These are phyloP conservation scores for Phytophthora aleatoria DNA, from an alignment of 352 stramenopile genomes.

Conservation along the genomic window DNA sequence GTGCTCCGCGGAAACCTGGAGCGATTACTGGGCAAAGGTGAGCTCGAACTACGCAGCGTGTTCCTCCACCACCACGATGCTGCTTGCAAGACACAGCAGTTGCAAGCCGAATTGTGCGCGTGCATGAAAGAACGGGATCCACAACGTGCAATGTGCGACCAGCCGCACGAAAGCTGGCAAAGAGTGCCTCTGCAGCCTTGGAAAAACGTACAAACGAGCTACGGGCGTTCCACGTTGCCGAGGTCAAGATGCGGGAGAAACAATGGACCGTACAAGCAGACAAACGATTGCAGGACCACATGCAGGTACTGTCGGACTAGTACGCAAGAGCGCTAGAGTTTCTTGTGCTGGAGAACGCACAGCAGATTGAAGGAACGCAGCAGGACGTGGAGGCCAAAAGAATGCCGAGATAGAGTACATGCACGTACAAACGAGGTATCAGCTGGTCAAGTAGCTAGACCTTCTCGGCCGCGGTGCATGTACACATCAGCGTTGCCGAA, in stretches of 20 bases:
- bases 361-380: slow-evolving; percentile 16
- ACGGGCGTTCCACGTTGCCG: slow-evolving; percentile 33
- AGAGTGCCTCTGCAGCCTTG: slow-evolving; percentile 19
- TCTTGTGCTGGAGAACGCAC: slow-evolving; percentile 30
- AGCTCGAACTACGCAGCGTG: slow-evolving; percentile 42
- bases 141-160: slow-evolving; percentile 33
- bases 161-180: slow-evolving; percentile 31
- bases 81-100: slow-evolving; percentile 10
- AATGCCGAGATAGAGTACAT: no score
- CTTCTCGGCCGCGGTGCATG: not conserved
- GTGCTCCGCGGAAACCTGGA: slow-evolving; percentile 39
- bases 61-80: slow-evolving; percentile 40
- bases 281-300: slow-evolving; percentile 26
- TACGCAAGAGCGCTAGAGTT: slow-evolving; percentile 31
- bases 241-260: slow-evolving; percentile 42
- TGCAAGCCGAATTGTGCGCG: slow-evolving; percentile 20
- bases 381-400: no score
- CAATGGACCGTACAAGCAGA: slow-evolving; percentile 37
- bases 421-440: no score
- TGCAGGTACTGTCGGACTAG: slow-evolving; percentile 26
- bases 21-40: slow-evolving; percentile 37
- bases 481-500: slow-evolving; percentile 1
- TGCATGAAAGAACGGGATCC: slow-evolving; percentile 16
- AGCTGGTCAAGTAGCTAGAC: slow-evolving; percentile 25
- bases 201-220: slow-evolving; percentile 36